Evolutionary conservation across 2,329 filamentous ascomycete genomes (phyloP).

Genomic region (Botrytis hyacinthi): DNA sequence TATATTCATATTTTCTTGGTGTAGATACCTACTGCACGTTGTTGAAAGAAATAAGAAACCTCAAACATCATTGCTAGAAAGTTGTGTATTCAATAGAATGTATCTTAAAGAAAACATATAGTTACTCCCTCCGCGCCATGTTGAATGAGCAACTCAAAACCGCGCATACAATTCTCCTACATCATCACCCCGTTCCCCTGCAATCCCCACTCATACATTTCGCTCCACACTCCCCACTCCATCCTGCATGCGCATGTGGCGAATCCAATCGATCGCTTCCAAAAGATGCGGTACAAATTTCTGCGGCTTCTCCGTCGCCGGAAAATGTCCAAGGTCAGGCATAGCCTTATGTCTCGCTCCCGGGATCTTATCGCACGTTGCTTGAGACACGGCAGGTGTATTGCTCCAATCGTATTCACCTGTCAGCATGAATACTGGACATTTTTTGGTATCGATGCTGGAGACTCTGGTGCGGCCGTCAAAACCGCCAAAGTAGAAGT

Average conservation of each 20-base stretch:
- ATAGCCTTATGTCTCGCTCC: not conserved
- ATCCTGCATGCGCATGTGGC: not conserved
- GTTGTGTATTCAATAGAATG: not conserved
- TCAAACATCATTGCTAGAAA: not conserved
- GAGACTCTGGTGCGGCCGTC: constrained; percentile 47
- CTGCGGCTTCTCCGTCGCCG: not conserved
- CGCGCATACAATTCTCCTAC: not conserved
- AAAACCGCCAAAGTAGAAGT: constrained; percentile 52
- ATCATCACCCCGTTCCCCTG: too few species aligned
- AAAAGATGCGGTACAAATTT: constrained; percentile 1
- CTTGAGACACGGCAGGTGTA: constrained; percentile 23
- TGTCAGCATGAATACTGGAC: constrained; percentile 51
- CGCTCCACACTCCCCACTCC: not conserved
- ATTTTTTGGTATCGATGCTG: constrained; percentile 48
- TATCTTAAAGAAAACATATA: not conserved
- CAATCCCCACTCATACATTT: not conserved
- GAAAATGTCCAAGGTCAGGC: constrained; percentile 6
- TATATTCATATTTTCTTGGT: not conserved
- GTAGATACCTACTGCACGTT: not conserved
- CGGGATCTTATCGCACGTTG: constrained; percentile 10
- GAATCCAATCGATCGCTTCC: constrained; percentile 11
- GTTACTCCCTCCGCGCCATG: not conserved
- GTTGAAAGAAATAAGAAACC: too few species aligned
- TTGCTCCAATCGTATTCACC: constrained; percentile 37
- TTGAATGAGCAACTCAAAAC: not conserved